These are phyloP conservation scores for Aureobasidium sp. DNA, from an alignment of 2,329 filamentous ascomycete genomes.

Conservation along the genomic window DNA sequence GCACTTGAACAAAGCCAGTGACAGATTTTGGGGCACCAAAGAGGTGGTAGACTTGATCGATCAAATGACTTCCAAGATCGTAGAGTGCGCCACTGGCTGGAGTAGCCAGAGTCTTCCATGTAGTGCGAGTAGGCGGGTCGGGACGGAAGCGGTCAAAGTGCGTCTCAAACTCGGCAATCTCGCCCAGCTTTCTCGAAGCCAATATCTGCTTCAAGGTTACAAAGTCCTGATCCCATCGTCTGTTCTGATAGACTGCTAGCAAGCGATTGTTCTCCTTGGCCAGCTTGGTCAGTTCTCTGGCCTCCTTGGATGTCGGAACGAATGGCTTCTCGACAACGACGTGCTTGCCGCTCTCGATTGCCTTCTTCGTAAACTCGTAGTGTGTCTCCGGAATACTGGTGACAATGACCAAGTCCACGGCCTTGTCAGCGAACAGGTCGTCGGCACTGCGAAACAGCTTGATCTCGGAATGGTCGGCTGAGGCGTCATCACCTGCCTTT, in stretches of 20 bases:
- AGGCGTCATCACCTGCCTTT: slow-evolving; percentile 57
- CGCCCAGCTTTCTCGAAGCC: slow-evolving; percentile 53
- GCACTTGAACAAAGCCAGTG: slow-evolving; percentile 61
- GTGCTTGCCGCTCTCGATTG: slow-evolving; percentile 65
- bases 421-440: slow-evolving; percentile 57
- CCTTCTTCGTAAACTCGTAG: slow-evolving; percentile 56
- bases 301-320: slow-evolving; percentile 63
- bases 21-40: slow-evolving; percentile 63
- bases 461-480: slow-evolving; percentile 58
- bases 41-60: slow-evolving; percentile 66
- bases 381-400: slow-evolving; percentile 67
- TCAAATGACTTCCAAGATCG: slow-evolving; percentile 67
- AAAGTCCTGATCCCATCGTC: slow-evolving; percentile 73
- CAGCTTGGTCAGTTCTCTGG: slow-evolving; percentile 49
- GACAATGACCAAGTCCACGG: slow-evolving; percentile 63
- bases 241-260: slow-evolving; percentile 49
- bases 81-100: slow-evolving; percentile 63
- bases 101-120: slow-evolving; percentile 62
- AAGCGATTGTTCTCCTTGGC: slow-evolving; percentile 33
- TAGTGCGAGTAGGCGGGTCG: slow-evolving; percentile 39
- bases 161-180: slow-evolving; percentile 70
- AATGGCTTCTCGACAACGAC: slow-evolving; percentile 81
- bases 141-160: slow-evolving; percentile 73
- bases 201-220: slow-evolving; percentile 60
- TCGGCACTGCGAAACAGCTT: slow-evolving; percentile 59